Conservation (phyloP, 176 grass and related monocot species). For the Alloteropsis semialata region DNA sequence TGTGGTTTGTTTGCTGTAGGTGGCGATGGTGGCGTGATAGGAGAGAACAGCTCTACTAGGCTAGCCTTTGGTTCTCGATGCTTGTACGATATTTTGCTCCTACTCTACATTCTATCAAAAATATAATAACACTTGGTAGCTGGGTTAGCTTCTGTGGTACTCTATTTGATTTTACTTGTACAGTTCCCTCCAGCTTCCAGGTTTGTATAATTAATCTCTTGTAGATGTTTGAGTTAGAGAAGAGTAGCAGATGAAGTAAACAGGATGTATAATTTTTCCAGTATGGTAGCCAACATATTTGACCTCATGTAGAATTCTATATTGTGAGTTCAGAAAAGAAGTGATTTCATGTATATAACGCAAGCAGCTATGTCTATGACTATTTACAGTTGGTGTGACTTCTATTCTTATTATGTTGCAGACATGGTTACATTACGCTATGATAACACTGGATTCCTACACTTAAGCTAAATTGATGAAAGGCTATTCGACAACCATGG, state of each 20-base stretch:
- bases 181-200: constrained; percentile 5
- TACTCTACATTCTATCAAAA: background rate
- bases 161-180: constrained; percentile 19
- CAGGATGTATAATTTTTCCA: constrained; percentile 9
- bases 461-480: constrained; percentile 2
- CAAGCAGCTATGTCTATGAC: background rate
- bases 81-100: constrained; percentile 43
- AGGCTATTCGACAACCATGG: background rate
- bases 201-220: constrained; percentile 20
- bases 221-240: constrained; percentile 33
- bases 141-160: constrained; percentile 12
- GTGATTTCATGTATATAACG: background rate
- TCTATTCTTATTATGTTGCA: background rate
- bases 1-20: constrained; percentile 50
- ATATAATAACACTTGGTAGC: constrained; percentile 7
- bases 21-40: constrained; percentile 67
- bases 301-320: constrained; percentile 20
- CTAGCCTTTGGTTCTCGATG: constrained; percentile 6
- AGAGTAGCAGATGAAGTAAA: constrained; percentile 13
- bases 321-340: background rate
- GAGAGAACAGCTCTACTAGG: constrained; percentile 69
- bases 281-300: constrained; percentile 18
- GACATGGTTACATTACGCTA: background rate
- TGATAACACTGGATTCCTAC: background rate
- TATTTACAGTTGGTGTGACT: constrained; percentile 1